Evolutionary conservation across 345 rosid genomes (phyloP).

Genomic region (Noccaea bulbosa): DNA sequence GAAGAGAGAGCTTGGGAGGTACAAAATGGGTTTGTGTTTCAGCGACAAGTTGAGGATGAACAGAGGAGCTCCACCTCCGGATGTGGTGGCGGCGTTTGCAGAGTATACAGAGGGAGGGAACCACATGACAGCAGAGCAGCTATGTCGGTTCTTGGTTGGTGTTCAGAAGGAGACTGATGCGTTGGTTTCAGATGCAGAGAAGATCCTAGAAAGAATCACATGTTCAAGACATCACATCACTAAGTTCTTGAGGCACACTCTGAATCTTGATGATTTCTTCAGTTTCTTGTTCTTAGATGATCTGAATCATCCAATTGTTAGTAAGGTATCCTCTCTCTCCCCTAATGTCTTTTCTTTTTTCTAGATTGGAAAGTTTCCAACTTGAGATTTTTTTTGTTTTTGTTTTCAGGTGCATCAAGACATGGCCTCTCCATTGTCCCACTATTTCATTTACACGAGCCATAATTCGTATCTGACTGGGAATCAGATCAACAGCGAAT

Average conservation of each 20-base stretch:
- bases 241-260: constrained; percentile 56
- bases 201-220: constrained; percentile 58
- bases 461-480: constrained; percentile 95
- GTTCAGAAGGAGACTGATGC: constrained; percentile 49
- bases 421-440: constrained; percentile 84
- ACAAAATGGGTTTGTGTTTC: constrained; percentile 59
- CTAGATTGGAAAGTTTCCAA: not conserved
- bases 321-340: constrained; percentile 44
- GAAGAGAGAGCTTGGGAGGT: constrained; percentile 42
- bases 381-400: constrained; percentile 21
- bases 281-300: constrained; percentile 61
- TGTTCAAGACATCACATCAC: constrained; percentile 59
- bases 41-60: constrained; percentile 58
- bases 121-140: constrained; percentile 67
- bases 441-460: constrained; percentile 88
- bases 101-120: constrained; percentile 52
- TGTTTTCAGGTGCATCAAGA: constrained; percentile 76
- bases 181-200: constrained; percentile 53
- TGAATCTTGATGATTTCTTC: constrained; percentile 73
- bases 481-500: constrained; percentile 92
- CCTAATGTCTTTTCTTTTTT: not conserved
- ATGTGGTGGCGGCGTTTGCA: constrained; percentile 53
- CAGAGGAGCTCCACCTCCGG: constrained; percentile 62
- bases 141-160: constrained; percentile 61
- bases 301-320: constrained; percentile 60